A percentile compares a stretch with the other conserved stretches of the same genome.
These are phyloP conservation scores for Iberis pinnata DNA, from an alignment of 345 rosid genomes.

Conservation along the genomic window DNA sequence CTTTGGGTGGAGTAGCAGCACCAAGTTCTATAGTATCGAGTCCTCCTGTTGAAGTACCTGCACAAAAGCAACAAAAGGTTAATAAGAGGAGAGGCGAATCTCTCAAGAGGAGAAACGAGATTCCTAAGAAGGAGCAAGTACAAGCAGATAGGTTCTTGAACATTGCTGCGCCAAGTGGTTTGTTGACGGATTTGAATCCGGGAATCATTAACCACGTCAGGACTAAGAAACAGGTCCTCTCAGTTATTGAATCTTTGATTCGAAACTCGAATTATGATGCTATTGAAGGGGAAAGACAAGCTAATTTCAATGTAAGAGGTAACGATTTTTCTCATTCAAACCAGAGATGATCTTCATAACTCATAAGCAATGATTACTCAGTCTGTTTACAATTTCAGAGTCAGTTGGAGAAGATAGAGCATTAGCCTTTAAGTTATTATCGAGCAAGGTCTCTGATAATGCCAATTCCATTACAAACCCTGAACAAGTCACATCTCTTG, in stretches of 20 bases:
- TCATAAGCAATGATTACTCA: slow-evolving; percentile 25
- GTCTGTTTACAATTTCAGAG: slow-evolving; percentile 33
- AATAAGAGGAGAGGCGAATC: slow-evolving; percentile 49
- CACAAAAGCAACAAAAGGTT: slow-evolving; percentile 54
- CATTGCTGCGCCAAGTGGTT: slow-evolving; percentile 86
- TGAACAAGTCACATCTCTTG: slow-evolving; percentile 48
- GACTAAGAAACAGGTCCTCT: slow-evolving; percentile 77
- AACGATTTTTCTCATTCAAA: slow-evolving; percentile 23
- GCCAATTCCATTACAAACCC: slow-evolving; percentile 40
- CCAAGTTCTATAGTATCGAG: slow-evolving; percentile 32
- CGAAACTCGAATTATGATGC: slow-evolving; percentile 40
- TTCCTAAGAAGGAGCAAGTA: slow-evolving; percentile 43
- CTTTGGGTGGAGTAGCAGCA: slow-evolving; percentile 51
- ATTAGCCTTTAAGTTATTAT: slow-evolving; percentile 46
- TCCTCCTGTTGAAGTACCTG: slow-evolving; percentile 39
- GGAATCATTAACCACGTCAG: slow-evolving; percentile 91
- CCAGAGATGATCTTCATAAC: slow-evolving; percentile 4
- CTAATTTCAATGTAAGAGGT: slow-evolving; percentile 32
- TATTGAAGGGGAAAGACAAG: slow-evolving; percentile 27
- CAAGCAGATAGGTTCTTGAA: slow-evolving; percentile 71
- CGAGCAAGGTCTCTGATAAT: slow-evolving; percentile 39
- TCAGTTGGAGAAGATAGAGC: slow-evolving; percentile 37
- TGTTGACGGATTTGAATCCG: slow-evolving; percentile 78
- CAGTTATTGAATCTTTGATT: slow-evolving; percentile 75
- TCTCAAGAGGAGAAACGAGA: slow-evolving; percentile 37